Conservation (phyloP, 2,329 filamentous ascomycete genomes). For the Verticillium longisporum region DNA sequence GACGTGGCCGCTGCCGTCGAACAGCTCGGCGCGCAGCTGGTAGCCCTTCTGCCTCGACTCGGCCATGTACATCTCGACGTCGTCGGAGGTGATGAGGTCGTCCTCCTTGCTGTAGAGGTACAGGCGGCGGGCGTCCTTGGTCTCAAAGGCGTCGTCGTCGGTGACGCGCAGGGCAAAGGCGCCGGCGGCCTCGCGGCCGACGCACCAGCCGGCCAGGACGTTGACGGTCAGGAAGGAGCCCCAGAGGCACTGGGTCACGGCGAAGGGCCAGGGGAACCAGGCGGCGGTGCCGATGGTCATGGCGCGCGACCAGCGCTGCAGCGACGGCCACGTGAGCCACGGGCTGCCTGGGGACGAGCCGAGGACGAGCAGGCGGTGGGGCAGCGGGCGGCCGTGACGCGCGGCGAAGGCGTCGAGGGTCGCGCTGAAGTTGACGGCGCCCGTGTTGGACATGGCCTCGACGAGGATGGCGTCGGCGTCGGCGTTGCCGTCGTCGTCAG, state of each 20-base stretch:
- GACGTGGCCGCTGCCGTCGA: slow-evolving; percentile 53
- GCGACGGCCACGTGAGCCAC: slow-evolving; percentile 30
- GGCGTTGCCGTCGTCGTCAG: slow-evolving; percentile 85
- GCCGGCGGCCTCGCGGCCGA: slow-evolving; percentile 7
- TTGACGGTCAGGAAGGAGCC: slow-evolving; percentile 31
- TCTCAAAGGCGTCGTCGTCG: slow-evolving; percentile 1
- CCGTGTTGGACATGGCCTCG: slow-evolving; percentile 85
- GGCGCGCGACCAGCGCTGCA: slow-evolving; percentile 44
- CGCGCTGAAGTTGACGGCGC: slow-evolving; percentile 69
- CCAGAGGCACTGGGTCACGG: slow-evolving; percentile 40
- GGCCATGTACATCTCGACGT: slow-evolving; percentile 48
- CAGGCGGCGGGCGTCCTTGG: slow-evolving; percentile 7
- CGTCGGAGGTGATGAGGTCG: slow-evolving; percentile 41
- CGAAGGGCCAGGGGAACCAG: slow-evolving; percentile 42
- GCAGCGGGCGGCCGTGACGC: slow-evolving; percentile 67
- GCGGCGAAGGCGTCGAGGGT: slow-evolving; percentile 26
- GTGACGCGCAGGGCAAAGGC: slow-evolving; percentile 4
- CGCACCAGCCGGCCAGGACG: slow-evolving; percentile 10
- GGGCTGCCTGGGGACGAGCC: slow-evolving; percentile 58
- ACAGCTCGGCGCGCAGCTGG: slow-evolving; percentile 39
- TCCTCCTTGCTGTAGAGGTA: slow-evolving; percentile 8
- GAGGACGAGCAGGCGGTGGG: slow-evolving; percentile 92
- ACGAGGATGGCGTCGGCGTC: slow-evolving; percentile 89
- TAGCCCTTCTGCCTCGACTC: slow-evolving; percentile 41
- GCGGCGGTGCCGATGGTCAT: slow-evolving; percentile 42